Percentiles rank a stretch among this genome's conserved stretches.
These are phyloP conservation scores for Biscogniauxia mediterranea DNA, from an alignment of 2,329 filamentous ascomycete genomes.

Conservation along the genomic window DNA sequence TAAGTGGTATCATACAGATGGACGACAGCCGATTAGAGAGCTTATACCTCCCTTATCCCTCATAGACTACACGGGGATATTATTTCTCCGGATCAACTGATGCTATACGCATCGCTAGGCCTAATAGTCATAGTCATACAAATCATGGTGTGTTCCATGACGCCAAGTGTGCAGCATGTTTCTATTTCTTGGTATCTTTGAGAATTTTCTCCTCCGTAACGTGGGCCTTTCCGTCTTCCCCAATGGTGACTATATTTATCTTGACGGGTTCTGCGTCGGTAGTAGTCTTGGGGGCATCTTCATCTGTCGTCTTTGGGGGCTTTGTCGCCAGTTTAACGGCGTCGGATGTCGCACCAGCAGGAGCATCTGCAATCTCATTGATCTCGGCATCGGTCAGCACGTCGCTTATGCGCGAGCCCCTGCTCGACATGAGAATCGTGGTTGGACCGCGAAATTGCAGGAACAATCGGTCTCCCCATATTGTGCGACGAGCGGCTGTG, in stretches of 20 bases:
- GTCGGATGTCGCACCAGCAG: slow-evolving; percentile 66
- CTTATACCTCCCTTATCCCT: neutral
- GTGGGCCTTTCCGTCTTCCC: slow-evolving; percentile 62
- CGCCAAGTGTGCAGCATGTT: slow-evolving; percentile 1
- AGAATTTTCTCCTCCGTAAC: slow-evolving; percentile 61
- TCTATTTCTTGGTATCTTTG: slow-evolving; percentile 47
- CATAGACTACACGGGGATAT: slow-evolving; percentile 6
- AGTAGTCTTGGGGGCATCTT: slow-evolving; percentile 27
- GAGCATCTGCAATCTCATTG: slow-evolving; percentile 84
- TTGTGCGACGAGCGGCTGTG: slow-evolving; percentile 74
- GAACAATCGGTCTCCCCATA: slow-evolving; percentile 94
- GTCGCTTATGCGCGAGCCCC: slow-evolving; percentile 77
- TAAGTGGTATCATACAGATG: neutral
- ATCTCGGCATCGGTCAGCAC: slow-evolving; percentile 75
- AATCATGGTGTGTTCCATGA: neutral
- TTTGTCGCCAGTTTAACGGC: slow-evolving; percentile 50
- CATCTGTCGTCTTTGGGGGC: slow-evolving; percentile 23
- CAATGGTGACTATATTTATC: slow-evolving; percentile 56
- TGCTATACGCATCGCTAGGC: slow-evolving; percentile 2
- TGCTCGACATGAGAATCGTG: slow-evolving; percentile 83
- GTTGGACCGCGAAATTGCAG: slow-evolving; percentile 84
- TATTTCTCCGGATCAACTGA: neutral
- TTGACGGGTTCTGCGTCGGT: slow-evolving; percentile 39
- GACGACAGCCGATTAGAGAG: neutral
- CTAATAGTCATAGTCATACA: slow-evolving; percentile 6